Percentiles rank a stretch among this genome's conserved stretches.
Evolutionary conservation across 2,329 filamentous ascomycete genomes (phyloP).

Genomic region (Apiospora rasikravindrae): DNA sequence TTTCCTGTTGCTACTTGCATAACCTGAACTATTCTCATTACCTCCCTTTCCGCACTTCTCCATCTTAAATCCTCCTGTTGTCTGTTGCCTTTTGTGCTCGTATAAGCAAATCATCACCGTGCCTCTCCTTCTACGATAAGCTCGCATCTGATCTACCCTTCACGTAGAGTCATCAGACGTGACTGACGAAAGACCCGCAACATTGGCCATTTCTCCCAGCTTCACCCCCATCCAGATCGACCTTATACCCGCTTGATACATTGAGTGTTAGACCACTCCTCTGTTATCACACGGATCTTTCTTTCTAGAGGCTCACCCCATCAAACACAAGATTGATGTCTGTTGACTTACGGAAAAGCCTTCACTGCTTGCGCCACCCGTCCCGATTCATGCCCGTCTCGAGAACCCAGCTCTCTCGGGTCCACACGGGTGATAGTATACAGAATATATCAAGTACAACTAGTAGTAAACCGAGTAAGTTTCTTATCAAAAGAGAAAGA

Average conservation of each 20-base stretch:
- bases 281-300: not conserved
- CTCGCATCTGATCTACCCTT: not conserved
- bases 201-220: not conserved
- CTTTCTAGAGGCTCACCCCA: constrained; percentile 28
- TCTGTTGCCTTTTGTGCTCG: not conserved
- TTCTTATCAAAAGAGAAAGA: too few relatives aligned
- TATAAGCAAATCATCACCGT: not conserved
- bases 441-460: constrained; percentile 60
- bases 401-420: constrained; percentile 59
- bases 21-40: not conserved
- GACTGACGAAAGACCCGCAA: not conserved
- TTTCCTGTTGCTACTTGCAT: constrained; percentile 1
- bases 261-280: constrained; percentile 25
- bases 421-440: constrained; percentile 63
- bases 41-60: not conserved
- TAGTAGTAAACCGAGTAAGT: constrained; percentile 43
- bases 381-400: constrained; percentile 63
- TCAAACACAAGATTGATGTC: constrained; percentile 57
- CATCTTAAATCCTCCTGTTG: not conserved
- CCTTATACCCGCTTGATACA: constrained; percentile 19
- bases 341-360: constrained; percentile 61
- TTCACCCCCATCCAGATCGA: constrained; percentile 14
- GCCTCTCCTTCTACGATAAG: not conserved
- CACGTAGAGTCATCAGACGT: not conserved
- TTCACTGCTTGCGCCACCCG: constrained; percentile 61